Evolutionary conservation across 2,329 filamentous ascomycete species (phyloP).

Genomic region (Monilinia fructicola): DNA sequence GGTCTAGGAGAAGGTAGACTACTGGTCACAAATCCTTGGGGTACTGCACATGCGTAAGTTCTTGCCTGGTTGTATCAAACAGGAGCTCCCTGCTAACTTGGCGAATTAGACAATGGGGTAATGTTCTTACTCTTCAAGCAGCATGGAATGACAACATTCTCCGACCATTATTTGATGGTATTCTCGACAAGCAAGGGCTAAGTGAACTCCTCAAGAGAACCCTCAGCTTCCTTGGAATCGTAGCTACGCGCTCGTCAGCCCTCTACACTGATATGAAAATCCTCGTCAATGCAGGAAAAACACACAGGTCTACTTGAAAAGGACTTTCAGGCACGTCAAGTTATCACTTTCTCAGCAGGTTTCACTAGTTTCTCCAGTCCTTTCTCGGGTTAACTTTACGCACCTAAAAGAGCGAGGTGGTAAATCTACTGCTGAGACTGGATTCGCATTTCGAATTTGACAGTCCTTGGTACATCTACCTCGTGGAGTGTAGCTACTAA

Average conservation of each 20-base stretch:
- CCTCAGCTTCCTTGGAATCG: constrained; percentile 70
- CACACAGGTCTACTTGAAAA: constrained; percentile 28
- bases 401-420: constrained; percentile 6
- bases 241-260: constrained; percentile 71
- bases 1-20: constrained; percentile 60
- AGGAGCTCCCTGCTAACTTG: constrained; percentile 32
- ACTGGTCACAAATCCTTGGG: constrained; percentile 94
- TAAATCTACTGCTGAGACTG: constrained; percentile 16
- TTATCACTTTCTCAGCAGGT: constrained; percentile 19
- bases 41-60: constrained; percentile 91
- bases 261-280: constrained; percentile 74
- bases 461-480: constrained; percentile 3
- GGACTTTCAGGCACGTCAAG: constrained; percentile 22
- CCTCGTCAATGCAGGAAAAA: constrained; percentile 48
- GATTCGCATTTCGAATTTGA: not conserved
- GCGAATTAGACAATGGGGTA: constrained; percentile 81
- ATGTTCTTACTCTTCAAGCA: constrained; percentile 85
- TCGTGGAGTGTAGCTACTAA: constrained; percentile 14
- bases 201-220: constrained; percentile 67
- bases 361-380: constrained; percentile 14
- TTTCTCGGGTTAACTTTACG: constrained; percentile 13
- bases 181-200: constrained; percentile 58
- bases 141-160: constrained; percentile 69
- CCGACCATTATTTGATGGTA: constrained; percentile 53
- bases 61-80: not conserved